A percentile compares a stretch with the other conserved stretches of the same genome.
phyloP scores from a whole-genome alignment of 2,329 filamentous ascomycete species.

The Scedosporium minutisporum region DNA sequence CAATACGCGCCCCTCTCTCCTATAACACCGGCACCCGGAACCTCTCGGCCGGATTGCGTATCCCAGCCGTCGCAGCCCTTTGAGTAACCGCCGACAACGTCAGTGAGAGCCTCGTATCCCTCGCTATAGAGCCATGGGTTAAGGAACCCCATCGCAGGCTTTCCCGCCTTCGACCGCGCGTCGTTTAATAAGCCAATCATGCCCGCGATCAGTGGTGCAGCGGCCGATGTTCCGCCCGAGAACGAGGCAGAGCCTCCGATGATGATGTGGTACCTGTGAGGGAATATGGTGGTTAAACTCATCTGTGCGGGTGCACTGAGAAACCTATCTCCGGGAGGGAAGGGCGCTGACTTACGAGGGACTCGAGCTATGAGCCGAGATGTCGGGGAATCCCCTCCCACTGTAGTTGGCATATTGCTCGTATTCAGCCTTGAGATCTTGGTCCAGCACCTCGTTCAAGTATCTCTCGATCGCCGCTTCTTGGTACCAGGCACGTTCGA shows the following conservation, averaged over 20 bases:
- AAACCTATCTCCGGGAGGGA: background rate
- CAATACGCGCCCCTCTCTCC: constrained; percentile 13
- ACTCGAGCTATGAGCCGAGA: constrained; percentile 42
- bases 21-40: constrained; percentile 16
- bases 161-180: constrained; percentile 44
- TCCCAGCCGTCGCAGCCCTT: constrained; percentile 7
- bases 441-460: constrained; percentile 13
- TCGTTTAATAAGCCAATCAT: constrained; percentile 58
- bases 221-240: constrained; percentile 35
- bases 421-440: constrained; percentile 36
- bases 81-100: constrained; percentile 17
- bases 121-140: constrained; percentile 50
- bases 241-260: constrained; percentile 16
- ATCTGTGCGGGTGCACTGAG: background rate
- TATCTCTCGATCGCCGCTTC: constrained; percentile 36
- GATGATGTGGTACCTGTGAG: constrained; percentile 19
- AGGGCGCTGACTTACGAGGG: constrained; percentile 4
- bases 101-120: constrained; percentile 22
- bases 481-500: constrained; percentile 33
- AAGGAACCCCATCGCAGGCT: constrained; percentile 45
- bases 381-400: constrained; percentile 53
- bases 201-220: constrained; percentile 52
- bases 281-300: too few relatives aligned
- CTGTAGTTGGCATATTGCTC: constrained; percentile 30
- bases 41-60: constrained; percentile 14